Percentiles rank a stretch among this genome's conserved stretches.
phyloP scores from a whole-genome alignment of 768 basidiomycete species.

The Panaeolus cyanescens region DNA sequence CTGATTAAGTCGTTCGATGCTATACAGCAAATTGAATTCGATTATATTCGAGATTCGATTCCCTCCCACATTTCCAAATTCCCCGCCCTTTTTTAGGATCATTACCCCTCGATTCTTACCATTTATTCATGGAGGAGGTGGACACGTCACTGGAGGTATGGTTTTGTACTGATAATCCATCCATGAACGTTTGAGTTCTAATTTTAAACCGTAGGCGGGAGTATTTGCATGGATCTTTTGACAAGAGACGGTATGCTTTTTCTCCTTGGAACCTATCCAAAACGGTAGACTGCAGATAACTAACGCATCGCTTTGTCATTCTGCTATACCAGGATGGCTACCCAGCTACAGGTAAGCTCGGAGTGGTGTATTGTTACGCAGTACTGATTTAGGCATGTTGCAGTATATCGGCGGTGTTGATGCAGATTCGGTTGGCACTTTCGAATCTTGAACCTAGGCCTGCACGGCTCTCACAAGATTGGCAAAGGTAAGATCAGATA shows the following conservation, averaged over 20 bases:
- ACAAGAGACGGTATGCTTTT: conserved; percentile 56
- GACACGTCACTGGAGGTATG: conserved; percentile 64
- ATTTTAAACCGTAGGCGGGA: conserved; percentile 48
- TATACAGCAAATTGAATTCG: conserved; percentile 54
- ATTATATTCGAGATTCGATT: conserved; percentile 76
- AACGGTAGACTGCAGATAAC: background rate
- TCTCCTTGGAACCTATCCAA: background rate
- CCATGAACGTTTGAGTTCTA: background rate
- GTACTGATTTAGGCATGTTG: background rate
- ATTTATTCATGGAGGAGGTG: conserved; percentile 71
- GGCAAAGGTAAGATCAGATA: conserved; percentile 41
- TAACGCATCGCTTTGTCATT: background rate
- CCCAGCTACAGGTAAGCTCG: conserved; percentile 58
- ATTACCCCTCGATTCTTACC: conserved; percentile 73
- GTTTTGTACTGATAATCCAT: background rate
- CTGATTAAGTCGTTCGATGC: conserved; percentile 1
- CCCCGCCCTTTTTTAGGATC: conserved; percentile 78
- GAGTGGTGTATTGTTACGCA: background rate
- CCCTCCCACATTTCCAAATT: conserved; percentile 62
- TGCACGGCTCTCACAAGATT: conserved; percentile 55
- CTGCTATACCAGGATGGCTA: conserved; percentile 53
- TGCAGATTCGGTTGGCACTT: conserved; percentile 72
- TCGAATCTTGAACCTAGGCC: conserved; percentile 67
- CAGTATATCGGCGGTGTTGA: conserved; percentile 51
- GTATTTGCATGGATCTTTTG: conserved; percentile 75